Conservation (phyloP, 139 green algal species). For the Haematococcus lacustris region DNA sequence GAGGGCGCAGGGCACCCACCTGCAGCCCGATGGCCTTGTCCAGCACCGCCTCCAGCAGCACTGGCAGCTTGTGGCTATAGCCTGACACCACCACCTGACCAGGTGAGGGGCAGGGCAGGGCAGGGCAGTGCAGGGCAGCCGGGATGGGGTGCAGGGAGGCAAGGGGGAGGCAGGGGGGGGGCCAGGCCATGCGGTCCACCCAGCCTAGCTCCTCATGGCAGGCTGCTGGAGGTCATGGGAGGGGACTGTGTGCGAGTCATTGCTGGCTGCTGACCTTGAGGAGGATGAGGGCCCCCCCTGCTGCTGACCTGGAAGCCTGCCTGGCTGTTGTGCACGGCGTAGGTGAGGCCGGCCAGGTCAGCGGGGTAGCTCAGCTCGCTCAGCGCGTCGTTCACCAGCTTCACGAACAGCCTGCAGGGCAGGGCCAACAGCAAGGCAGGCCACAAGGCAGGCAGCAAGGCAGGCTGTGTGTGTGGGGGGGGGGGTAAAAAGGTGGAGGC, state of each 20-base stretch:
- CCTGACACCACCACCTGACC: conserved; percentile 34
- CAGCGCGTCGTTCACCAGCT: conserved; percentile 73
- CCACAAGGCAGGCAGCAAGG: neutral
- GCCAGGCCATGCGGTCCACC: neutral
- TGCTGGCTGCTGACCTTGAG: neutral
- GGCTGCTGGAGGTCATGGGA: neutral
- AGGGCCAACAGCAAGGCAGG: too few species aligned
- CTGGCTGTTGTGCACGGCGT: conserved; percentile 32
- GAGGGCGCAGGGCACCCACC: too few species aligned
- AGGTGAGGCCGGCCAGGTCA: conserved; percentile 73
- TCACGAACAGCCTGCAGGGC: conserved; percentile 50
- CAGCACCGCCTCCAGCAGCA: conserved; percentile 63
- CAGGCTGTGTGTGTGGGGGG: neutral
- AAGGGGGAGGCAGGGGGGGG: neutral
- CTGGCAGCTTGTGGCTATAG: conserved; percentile 78
- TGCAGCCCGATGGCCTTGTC: conserved; percentile 26
- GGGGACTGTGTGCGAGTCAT: neutral
- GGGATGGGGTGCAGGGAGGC: too few species aligned
- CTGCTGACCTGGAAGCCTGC: conserved; percentile 26
- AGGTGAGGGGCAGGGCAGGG: too few species aligned
- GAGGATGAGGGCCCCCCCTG: neutral
- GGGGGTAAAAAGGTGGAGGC: too few species aligned
- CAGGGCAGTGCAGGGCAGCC: too few species aligned
- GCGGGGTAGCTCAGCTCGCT: conserved; percentile 81
- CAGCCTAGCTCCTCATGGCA: neutral